A percentile compares a stretch with the other conserved stretches of the same genome.
Evolutionary conservation across 495 filamentous ascomycete genomes (phyloP).

Genomic region (Penicillium canariense): DNA sequence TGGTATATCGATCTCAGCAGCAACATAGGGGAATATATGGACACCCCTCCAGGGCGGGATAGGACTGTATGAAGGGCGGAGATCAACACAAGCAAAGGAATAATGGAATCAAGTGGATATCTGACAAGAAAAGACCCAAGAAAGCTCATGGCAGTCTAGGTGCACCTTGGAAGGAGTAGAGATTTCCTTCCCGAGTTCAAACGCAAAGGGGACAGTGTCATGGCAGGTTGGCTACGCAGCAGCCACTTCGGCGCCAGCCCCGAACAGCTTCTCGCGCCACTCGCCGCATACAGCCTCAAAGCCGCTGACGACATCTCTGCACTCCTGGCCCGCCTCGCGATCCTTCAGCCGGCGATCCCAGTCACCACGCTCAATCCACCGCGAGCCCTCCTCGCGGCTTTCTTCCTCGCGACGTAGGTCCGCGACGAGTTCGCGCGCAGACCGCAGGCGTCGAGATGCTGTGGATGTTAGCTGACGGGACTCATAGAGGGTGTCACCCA

Average conservation of each 20-base stretch:
- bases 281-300: slow-evolving; percentile 82
- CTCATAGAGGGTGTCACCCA: slow-evolving; percentile 94
- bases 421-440: slow-evolving; percentile 73
- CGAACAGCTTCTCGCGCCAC: slow-evolving; percentile 57
- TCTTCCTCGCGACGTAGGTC: slow-evolving; percentile 83
- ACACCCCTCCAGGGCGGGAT: slow-evolving; percentile 11
- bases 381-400: slow-evolving; percentile 70
- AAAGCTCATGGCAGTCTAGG: slow-evolving; percentile 22
- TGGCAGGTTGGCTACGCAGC: slow-evolving; percentile 27
- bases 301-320: slow-evolving; percentile 81
- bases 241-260: slow-evolving; percentile 37
- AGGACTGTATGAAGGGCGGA: neutral
- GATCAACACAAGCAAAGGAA: slow-evolving; percentile 5
- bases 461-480: slow-evolving; percentile 79
- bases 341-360: slow-evolving; percentile 74
- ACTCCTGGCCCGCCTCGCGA: slow-evolving; percentile 75
- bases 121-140: slow-evolving; percentile 18
- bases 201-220: slow-evolving; percentile 1
- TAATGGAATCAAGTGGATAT: slow-evolving; percentile 25
- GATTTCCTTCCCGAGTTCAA: neutral
- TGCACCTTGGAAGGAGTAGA: neutral
- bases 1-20: slow-evolving; percentile 4
- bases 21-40: slow-evolving; percentile 11
- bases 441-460: slow-evolving; percentile 71
- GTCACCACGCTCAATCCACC: slow-evolving; percentile 74